Conservation (phyloP, 176 grass and related monocot species). For the Phyllostachys edulis region DNA sequence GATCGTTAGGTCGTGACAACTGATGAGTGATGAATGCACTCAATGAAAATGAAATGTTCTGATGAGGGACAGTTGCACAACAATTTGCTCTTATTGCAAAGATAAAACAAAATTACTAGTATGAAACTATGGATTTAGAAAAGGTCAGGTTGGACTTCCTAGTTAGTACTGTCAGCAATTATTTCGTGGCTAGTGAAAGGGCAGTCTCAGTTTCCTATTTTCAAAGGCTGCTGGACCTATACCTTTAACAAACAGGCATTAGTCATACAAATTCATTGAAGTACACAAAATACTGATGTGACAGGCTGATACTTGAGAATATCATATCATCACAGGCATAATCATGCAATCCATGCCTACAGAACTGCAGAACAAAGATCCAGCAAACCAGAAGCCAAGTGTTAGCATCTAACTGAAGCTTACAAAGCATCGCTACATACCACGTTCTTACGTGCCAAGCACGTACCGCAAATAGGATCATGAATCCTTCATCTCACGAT, state of each 20-base stretch:
- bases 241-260: neutral
- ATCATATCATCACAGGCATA: neutral
- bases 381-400: neutral
- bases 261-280: neutral
- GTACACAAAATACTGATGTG: neutral
- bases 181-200: neutral
- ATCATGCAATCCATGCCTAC: neutral
- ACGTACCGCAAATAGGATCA: neutral
- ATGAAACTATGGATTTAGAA: neutral
- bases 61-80: neutral
- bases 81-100: neutral
- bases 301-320: neutral
- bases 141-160: neutral
- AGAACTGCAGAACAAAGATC: neutral
- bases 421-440: neutral
- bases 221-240: neutral
- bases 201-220: neutral
- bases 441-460: neutral
- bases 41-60: neutral
- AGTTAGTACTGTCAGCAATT: neutral
- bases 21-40: neutral
- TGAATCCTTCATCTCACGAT: neutral
- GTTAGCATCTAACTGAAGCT: neutral
- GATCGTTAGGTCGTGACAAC: too few relatives aligned
- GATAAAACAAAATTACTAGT: neutral